phyloP scores from a whole-genome alignment of 768 basidiomycete species.

The Podaxis sp. region DNA sequence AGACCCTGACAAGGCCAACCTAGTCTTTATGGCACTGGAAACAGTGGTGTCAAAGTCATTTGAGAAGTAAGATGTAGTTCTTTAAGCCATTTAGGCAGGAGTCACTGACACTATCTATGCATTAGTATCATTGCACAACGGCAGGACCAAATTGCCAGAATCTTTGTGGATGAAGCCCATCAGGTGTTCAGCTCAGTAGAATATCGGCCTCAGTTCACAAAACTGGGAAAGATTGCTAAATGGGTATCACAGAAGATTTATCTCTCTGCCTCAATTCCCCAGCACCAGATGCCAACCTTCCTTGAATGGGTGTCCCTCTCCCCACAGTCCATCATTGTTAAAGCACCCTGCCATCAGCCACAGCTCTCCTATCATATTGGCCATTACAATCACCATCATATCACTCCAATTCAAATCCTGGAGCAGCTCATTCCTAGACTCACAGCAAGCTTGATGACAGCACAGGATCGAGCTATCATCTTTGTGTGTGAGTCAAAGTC shows the following conservation, averaged over 20 bases:
- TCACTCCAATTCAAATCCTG: background rate
- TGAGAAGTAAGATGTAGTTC: background rate
- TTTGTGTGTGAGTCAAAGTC: background rate
- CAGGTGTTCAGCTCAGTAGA: constrained; percentile 9
- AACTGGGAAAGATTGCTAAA: constrained; percentile 8
- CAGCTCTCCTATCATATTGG: constrained; percentile 20
- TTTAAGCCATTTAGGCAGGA: background rate
- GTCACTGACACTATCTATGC: too few species aligned
- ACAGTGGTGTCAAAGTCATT: constrained; percentile 4
- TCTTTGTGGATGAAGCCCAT: constrained; percentile 24
- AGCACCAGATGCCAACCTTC: constrained; percentile 8
- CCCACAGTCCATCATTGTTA: constrained; percentile 8
- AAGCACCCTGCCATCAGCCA: constrained; percentile 16
- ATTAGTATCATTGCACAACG: constrained; percentile 5
- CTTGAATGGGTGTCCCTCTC: background rate
- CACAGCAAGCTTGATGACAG: background rate
- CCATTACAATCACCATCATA: background rate
- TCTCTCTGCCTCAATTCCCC: constrained; percentile 23
- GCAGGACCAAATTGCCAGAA: background rate
- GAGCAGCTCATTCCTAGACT: background rate
- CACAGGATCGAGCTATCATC: background rate
- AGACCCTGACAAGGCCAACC: background rate
- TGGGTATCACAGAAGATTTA: constrained; percentile 18
- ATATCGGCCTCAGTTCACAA: constrained; percentile 11
- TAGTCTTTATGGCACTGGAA: constrained; percentile 23